These are phyloP conservation scores for Mucor plumbeus DNA, from an alignment of 371 early-diverging fungal genomes.

Conservation along the genomic window DNA sequence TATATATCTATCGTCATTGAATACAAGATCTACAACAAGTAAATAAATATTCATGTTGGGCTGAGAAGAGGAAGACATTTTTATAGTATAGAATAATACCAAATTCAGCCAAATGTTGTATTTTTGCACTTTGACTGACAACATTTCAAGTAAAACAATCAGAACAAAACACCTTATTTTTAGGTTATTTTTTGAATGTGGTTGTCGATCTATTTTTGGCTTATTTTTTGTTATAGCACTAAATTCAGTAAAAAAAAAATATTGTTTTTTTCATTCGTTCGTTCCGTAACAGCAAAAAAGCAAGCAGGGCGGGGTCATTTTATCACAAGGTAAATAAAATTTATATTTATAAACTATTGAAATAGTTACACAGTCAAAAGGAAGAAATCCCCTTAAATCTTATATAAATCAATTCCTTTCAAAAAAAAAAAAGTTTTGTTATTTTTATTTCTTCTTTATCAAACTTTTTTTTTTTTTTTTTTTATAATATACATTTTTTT, in stretches of 20 bases:
- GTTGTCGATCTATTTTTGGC: constrained; percentile 7
- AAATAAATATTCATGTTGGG: not conserved
- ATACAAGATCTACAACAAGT: not conserved
- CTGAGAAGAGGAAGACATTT: not conserved
- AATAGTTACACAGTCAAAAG: constrained; percentile 4
- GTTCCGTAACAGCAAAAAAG: not conserved
- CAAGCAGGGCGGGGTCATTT: not conserved
- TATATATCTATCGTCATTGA: not conserved
- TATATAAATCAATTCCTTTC: constrained; percentile 8
- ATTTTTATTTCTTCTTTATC: constrained; percentile 1
- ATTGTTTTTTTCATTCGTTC: not conserved
- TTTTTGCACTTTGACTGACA: not conserved
- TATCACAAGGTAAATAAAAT: constrained; percentile 6
- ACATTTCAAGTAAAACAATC: not conserved
- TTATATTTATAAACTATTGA: constrained; percentile 4
- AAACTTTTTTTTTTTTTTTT: not conserved
- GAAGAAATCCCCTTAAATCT: constrained; percentile 2
- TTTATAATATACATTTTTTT: not conserved
- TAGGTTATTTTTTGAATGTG: not conserved
- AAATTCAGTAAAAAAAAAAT: not conserved
- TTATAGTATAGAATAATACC: not conserved
- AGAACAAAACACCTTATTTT: not conserved
- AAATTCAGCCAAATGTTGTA: constrained; percentile 2
- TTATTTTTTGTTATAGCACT: not conserved
- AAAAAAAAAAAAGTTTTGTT: not conserved